Evolutionary conservation across 352 stramenopile genomes (phyloP).

Genomic region (Globisporangium takayamanum): DNA sequence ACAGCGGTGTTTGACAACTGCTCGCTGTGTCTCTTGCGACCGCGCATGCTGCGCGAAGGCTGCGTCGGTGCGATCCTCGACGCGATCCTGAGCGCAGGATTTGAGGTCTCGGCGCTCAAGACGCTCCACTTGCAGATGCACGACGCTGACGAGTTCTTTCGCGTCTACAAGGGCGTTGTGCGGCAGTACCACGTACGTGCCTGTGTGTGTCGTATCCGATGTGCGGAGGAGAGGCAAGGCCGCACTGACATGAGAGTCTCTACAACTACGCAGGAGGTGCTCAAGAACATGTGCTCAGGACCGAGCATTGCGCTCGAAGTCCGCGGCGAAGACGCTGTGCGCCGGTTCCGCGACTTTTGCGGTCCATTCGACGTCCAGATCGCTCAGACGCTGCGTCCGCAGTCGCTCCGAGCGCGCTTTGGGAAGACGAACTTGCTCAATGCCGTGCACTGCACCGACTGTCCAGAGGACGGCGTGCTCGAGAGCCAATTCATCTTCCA

Average conservation of each 20-base stretch:
- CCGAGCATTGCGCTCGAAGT: conserved; percentile 88
- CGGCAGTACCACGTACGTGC: conserved; percentile 60
- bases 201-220: neutral
- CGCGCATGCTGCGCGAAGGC: conserved; percentile 52
- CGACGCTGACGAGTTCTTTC: conserved; percentile 87
- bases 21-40: conserved; percentile 51
- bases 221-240: neutral
- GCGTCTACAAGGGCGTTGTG: conserved; percentile 78
- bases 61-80: conserved; percentile 73
- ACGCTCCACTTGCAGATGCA: conserved; percentile 74
- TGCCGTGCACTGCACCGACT: conserved; percentile 91
- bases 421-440: conserved; percentile 83
- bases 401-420: conserved; percentile 85
- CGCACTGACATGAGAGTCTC: too few species aligned
- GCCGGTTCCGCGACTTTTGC: conserved; percentile 70
- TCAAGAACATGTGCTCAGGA: conserved; percentile 89
- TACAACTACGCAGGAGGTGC: conserved; percentile 42
- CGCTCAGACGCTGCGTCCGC: conserved; percentile 78
- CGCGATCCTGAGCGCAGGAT: conserved; percentile 70
- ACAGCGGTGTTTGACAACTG: conserved; percentile 67
- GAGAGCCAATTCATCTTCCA: conserved; percentile 90
- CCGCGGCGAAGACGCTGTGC: conserved; percentile 73
- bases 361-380: conserved; percentile 89
- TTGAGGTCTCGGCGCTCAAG: conserved; percentile 87
- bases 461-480: conserved; percentile 84